phyloP scores from a whole-genome alignment of 2,329 filamentous ascomycete species.

The Pezicula neosporulosa region DNA sequence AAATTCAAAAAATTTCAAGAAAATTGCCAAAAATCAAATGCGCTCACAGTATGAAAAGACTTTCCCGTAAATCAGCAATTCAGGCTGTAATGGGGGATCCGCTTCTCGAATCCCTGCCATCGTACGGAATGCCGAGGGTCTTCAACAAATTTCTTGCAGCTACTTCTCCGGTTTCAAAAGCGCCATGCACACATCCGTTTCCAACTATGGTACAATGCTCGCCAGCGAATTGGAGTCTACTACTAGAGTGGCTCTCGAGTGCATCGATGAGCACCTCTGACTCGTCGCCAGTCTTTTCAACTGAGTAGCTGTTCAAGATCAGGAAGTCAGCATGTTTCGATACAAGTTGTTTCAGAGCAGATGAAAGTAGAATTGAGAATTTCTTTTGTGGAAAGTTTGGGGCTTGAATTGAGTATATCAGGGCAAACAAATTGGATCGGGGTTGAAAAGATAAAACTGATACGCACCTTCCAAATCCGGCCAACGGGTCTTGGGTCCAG shows the following conservation, averaged over 20 bases:
- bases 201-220: conserved; percentile 35
- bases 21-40: too few relatives aligned
- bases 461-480: conserved; percentile 32
- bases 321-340: too few relatives aligned
- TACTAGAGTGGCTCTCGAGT: conserved; percentile 31
- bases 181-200: conserved; percentile 41
- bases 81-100: conserved; percentile 21
- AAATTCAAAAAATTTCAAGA: too few relatives aligned
- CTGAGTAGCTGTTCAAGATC: conserved; percentile 28
- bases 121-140: conserved; percentile 31
- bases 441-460: too few relatives aligned
- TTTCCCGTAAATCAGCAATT: too few relatives aligned
- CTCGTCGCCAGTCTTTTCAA: conserved; percentile 41
- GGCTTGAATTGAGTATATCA: too few relatives aligned
- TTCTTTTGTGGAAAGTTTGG: too few relatives aligned
- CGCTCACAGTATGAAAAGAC: too few relatives aligned
- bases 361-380: too few relatives aligned
- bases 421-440: too few relatives aligned
- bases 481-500: conserved; percentile 39
- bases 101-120: conserved; percentile 24
- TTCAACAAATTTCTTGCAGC: conserved; percentile 36
- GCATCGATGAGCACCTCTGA: conserved; percentile 32
- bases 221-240: conserved; percentile 37
- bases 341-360: too few relatives aligned
- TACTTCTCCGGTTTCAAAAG: conserved; percentile 39